Evolutionary conservation across 2,329 filamentous ascomycete genomes (phyloP).

Genomic region (Neophaeococcomyces aloes): DNA sequence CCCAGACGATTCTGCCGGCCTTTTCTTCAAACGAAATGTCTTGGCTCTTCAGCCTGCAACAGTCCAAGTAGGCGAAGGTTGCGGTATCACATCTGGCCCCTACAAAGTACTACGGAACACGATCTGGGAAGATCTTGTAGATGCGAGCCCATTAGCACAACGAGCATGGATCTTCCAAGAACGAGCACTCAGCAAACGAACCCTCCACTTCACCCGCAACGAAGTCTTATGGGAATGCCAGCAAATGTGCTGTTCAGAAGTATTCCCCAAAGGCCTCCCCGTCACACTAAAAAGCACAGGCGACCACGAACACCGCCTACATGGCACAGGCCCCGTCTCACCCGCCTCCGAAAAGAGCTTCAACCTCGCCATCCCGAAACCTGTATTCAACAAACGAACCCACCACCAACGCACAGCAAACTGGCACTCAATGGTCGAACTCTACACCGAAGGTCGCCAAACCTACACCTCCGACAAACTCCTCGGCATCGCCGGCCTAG

Average conservation of each 20-base stretch:
- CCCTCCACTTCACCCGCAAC: constrained; percentile 22
- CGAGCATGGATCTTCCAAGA: constrained; percentile 23
- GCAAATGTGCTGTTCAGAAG: constrained; percentile 21
- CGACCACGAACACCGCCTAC: constrained; percentile 4
- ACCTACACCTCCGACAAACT: constrained; percentile 21
- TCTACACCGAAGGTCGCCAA: constrained; percentile 19
- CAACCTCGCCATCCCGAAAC: constrained; percentile 6
- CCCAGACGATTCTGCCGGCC: constrained; percentile 16
- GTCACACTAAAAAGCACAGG: constrained; percentile 12
- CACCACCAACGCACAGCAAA: constrained; percentile 21
- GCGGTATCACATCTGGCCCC: constrained; percentile 19
- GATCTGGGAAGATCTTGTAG: constrained; percentile 21
- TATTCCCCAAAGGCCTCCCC: constrained; percentile 22
- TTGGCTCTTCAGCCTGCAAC: constrained; percentile 18
- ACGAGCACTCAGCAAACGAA: constrained; percentile 22
- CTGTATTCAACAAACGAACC: constrained; percentile 19
- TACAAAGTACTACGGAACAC: constrained; percentile 22
- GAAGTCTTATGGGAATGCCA: constrained; percentile 25
- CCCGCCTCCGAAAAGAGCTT: constrained; percentile 5
- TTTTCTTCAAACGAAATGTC: constrained; percentile 20
- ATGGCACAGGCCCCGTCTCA: constrained; percentile 7
- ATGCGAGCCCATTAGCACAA: constrained; percentile 18
- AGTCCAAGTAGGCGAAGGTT: constrained; percentile 14
- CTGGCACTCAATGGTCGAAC: constrained; percentile 21
- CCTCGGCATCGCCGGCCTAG: constrained; percentile 18